These are phyloP conservation scores for Saccharomycopsis crataegensis DNA, from an alignment of 1,139 yeast genomes.

Conservation along the genomic window DNA sequence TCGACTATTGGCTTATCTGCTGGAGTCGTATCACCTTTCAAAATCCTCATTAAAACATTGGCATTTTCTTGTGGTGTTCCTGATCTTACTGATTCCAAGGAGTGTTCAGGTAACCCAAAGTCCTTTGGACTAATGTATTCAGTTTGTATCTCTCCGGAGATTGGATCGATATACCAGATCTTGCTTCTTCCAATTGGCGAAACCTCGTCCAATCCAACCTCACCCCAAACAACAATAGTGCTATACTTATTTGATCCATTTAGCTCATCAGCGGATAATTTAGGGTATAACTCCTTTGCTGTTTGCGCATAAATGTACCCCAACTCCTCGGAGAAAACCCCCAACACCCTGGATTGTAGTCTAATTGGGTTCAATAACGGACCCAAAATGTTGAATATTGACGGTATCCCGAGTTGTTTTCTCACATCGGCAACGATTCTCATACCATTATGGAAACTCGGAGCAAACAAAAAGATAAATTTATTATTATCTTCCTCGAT, in stretches of 20 bases:
- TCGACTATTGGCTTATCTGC: constrained; percentile 65
- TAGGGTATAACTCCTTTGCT: constrained; percentile 35
- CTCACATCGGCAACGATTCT: constrained; percentile 73
- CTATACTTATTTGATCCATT: constrained; percentile 36
- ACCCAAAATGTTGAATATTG: constrained; percentile 88
- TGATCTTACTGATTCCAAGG: constrained; percentile 59
- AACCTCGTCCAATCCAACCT: constrained; percentile 84
- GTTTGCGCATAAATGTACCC: constrained; percentile 85
- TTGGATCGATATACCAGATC: constrained; percentile 66
- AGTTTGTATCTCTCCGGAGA: constrained; percentile 32
- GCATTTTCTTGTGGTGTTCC: constrained; percentile 91
- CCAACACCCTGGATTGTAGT: constrained; percentile 71
- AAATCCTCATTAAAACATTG: constrained; percentile 44
- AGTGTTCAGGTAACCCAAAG: constrained; percentile 75
- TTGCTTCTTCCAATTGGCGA: constrained; percentile 79
- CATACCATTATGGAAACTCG: constrained; percentile 94
- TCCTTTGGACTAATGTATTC: constrained; percentile 52
- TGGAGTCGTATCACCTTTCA: constrained; percentile 40
- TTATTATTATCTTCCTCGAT: constrained; percentile 38
- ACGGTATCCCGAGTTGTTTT: constrained; percentile 74
- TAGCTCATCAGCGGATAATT: constrained; percentile 26
- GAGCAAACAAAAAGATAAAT: constrained; percentile 83
- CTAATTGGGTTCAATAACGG: constrained; percentile 92
- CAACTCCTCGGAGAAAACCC: constrained; percentile 72
- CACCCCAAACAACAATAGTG: constrained; percentile 89